These are phyloP conservation scores for Berberis vulgaris DNA, from an alignment of 164 flowering plant species.

Conservation along the genomic window DNA sequence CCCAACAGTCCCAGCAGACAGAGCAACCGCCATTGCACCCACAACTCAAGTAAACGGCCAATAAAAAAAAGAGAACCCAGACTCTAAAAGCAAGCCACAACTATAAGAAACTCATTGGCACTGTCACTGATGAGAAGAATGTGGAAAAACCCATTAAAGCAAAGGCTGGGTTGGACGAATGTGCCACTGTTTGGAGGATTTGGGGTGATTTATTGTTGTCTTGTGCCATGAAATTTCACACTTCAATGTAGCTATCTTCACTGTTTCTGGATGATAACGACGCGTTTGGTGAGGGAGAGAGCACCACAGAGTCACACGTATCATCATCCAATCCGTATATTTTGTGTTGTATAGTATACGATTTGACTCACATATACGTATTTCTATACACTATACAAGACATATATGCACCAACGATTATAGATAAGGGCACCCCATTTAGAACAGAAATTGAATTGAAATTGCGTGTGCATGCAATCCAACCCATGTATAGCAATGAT, in stretches of 20 bases:
- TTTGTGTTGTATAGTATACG: background rate
- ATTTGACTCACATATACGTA: background rate
- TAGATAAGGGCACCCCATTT: too few relatives aligned
- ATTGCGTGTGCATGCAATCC: too few relatives aligned
- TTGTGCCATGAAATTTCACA: too few relatives aligned
- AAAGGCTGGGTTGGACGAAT: too few relatives aligned
- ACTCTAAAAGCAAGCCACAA: background rate
- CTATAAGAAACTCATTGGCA: background rate
- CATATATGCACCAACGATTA: background rate
- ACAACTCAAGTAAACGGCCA: background rate
- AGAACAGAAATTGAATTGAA: too few relatives aligned
- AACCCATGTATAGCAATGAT: too few relatives aligned
- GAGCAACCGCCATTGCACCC: slow-evolving; percentile 15
- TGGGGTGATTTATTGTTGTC: too few relatives aligned
- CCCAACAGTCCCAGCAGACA: slow-evolving; percentile 14
- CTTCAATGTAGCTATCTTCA: too few relatives aligned
- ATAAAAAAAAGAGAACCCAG: background rate
- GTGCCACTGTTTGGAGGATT: too few relatives aligned
- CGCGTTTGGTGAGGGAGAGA: slow-evolving; percentile 11
- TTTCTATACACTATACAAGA: background rate
- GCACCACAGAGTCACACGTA: slow-evolving; percentile 1
- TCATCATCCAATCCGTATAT: slow-evolving; percentile 1
- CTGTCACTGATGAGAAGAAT: background rate
- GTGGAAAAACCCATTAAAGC: too few relatives aligned
- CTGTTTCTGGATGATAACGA: slow-evolving; percentile 15